These are phyloP conservation scores for Cladobotryum protrusum DNA, from an alignment of 2,329 filamentous ascomycete species.

Conservation along the genomic window DNA sequence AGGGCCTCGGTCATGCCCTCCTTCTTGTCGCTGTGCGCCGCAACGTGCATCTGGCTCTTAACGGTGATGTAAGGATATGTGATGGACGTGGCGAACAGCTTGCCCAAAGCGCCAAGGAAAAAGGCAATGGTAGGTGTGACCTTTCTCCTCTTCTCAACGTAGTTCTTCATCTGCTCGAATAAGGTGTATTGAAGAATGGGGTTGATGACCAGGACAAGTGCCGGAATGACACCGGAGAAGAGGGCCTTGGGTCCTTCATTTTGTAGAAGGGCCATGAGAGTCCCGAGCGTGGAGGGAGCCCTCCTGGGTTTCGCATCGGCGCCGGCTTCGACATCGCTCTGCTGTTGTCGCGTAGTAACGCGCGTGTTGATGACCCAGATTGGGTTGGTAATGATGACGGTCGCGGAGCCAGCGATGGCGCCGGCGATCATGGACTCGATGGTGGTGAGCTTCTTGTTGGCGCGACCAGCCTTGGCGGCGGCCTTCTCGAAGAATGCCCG, in stretches of 20 bases:
- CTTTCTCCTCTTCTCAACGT: conserved; percentile 64
- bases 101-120: conserved; percentile 84
- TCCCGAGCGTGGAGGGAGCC: conserved; percentile 69
- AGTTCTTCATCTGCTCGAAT: conserved; percentile 96
- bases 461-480: conserved; percentile 64
- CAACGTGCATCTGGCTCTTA: conserved; percentile 96
- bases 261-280: conserved; percentile 70
- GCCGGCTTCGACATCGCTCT: conserved; percentile 37
- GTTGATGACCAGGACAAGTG: conserved; percentile 92
- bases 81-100: conserved; percentile 86
- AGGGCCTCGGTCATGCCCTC: conserved; percentile 76
- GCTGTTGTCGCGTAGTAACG: conserved; percentile 81
- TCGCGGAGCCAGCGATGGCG: conserved; percentile 86
- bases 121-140: conserved; percentile 86
- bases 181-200: conserved; percentile 98
- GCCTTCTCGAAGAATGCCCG: conserved; percentile 78
- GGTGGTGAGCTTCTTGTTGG: conserved; percentile 77
- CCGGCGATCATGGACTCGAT: conserved; percentile 93
- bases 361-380: conserved; percentile 99
- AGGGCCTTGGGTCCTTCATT: conserved; percentile 81
- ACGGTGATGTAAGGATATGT: conserved; percentile 99
- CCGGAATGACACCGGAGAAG: conserved; percentile 88
- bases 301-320: conserved; percentile 34
- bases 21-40: conserved; percentile 65
- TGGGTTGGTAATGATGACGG: conserved; percentile 92